Conservation (phyloP, 2,329 filamentous ascomycete genomes). For the Aspergillus novoparasiticus region DNA sequence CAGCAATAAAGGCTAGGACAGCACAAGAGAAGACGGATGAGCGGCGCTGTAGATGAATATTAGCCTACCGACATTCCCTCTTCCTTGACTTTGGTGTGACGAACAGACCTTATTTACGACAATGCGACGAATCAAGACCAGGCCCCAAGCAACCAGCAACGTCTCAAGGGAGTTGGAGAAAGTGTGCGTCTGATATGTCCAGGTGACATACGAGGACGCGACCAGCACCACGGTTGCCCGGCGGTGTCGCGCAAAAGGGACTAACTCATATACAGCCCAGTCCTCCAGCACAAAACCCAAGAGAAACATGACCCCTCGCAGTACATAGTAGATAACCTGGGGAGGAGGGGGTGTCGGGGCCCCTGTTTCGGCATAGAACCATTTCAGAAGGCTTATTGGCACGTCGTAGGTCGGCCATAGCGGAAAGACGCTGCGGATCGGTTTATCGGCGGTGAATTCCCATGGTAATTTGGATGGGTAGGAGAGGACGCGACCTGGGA, state of each 20-base stretch:
- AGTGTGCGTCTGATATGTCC: slow-evolving; percentile 97
- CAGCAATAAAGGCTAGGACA: slow-evolving; percentile 76
- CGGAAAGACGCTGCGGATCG: slow-evolving; percentile 94
- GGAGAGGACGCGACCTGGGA: slow-evolving; percentile 83
- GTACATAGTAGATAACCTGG: slow-evolving; percentile 83
- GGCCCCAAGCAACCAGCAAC: slow-evolving; percentile 85
- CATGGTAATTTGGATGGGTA: slow-evolving; percentile 89
- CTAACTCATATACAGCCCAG: slow-evolving; percentile 93
- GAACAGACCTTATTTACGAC: slow-evolving; percentile 69
- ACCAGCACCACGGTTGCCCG: slow-evolving; percentile 78
- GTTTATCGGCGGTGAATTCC: slow-evolving; percentile 88
- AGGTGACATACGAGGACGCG: slow-evolving; percentile 96
- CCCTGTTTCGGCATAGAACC: slow-evolving; percentile 86
- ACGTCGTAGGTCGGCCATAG: slow-evolving; percentile 94
- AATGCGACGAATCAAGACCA: slow-evolving; percentile 89
- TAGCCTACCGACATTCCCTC: slow-evolving; percentile 10
- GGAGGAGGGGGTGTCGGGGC: slow-evolving; percentile 75
- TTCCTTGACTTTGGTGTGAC: slow-evolving; percentile 1
- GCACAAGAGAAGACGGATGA: slow-evolving; percentile 75
- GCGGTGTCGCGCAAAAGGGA: slow-evolving; percentile 72
- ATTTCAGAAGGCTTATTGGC: slow-evolving; percentile 89
- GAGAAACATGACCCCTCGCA: slow-evolving; percentile 88
- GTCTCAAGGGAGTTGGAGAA: slow-evolving; percentile 98
- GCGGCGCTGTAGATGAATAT: slow-evolving; percentile 58
- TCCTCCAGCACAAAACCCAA: slow-evolving; percentile 96